These are phyloP conservation scores for Clarireedia monteithiana DNA, from an alignment of 2,329 filamentous ascomycete genomes.

Conservation along the genomic window DNA sequence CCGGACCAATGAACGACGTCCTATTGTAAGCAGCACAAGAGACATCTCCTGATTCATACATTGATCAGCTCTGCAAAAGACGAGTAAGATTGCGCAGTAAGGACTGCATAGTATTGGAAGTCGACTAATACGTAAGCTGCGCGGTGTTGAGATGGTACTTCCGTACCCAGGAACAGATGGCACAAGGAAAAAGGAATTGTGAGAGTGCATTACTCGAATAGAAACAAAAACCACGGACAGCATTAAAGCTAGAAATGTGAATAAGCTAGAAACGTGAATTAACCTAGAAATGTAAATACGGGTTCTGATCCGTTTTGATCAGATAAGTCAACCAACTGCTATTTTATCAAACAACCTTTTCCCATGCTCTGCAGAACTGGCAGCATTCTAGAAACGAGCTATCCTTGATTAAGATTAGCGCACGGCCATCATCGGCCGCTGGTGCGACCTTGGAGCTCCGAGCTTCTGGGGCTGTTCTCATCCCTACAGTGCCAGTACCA, in stretches of 20 bases:
- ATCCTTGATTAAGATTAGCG: neutral
- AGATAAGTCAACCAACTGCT: neutral
- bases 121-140: neutral
- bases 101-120: neutral
- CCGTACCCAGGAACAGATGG: neutral
- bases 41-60: neutral
- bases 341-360: neutral
- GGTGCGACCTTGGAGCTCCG: neutral
- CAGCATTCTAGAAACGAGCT: neutral
- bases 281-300: too few relatives aligned
- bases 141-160: too few relatives aligned
- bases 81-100: neutral
- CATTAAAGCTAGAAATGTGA: too few relatives aligned
- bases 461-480: too few relatives aligned
- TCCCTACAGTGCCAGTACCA: too few relatives aligned
- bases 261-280: too few relatives aligned
- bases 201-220: too few relatives aligned
- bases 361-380: neutral
- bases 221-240: too few relatives aligned
- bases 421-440: neutral
- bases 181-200: neutral
- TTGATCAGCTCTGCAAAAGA: neutral
- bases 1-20: neutral
- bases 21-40: constrained; percentile 6
- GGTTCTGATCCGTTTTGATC: too few relatives aligned